phyloP scores from a whole-genome alignment of 192 early-diverging fungal species.

The Gaertneriomyces sp. region DNA sequence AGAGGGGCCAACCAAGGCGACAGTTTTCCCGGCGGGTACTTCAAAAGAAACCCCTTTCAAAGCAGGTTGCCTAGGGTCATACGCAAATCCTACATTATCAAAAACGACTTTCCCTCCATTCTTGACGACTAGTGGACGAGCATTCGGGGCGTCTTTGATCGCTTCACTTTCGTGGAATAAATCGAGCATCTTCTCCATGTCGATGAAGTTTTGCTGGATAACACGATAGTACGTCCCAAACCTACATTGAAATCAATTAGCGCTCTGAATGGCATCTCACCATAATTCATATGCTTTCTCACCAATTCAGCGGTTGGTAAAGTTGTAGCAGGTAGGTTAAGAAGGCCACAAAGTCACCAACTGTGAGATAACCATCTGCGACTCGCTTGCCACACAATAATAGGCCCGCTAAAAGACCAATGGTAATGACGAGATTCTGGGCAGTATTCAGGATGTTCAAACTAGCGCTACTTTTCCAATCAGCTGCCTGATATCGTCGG shows the following conservation, averaged over 20 bases:
- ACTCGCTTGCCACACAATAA: constrained; percentile 84
- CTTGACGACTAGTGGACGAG: constrained; percentile 50
- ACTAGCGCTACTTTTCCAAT: constrained; percentile 71
- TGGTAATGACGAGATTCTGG: constrained; percentile 84
- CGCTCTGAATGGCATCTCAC: neutral
- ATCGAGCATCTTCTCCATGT: constrained; percentile 98
- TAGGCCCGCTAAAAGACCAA: constrained; percentile 76
- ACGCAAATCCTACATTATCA: constrained; percentile 69
- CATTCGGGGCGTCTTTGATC: constrained; percentile 66
- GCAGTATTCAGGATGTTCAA: constrained; percentile 80
- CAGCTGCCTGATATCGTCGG: constrained; percentile 73
- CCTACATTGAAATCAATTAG: constrained; percentile 45
- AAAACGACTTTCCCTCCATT: constrained; percentile 64
- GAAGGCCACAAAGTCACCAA: constrained; percentile 86
- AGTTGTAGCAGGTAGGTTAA: constrained; percentile 86
- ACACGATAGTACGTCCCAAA: constrained; percentile 93
- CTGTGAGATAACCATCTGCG: constrained; percentile 60
- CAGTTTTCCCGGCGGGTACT: constrained; percentile 69
- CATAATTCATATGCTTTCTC: neutral
- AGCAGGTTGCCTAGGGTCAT: constrained; percentile 70
- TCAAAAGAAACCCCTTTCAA: constrained; percentile 67
- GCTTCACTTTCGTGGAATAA: constrained; percentile 62
- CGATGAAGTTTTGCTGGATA: constrained; percentile 76
- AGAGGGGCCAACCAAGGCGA: constrained; percentile 75
- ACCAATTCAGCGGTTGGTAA: constrained; percentile 77